These are phyloP conservation scores for Dryas integrifolia DNA, from an alignment of 331 rosid genomes.

Conservation along the genomic window DNA sequence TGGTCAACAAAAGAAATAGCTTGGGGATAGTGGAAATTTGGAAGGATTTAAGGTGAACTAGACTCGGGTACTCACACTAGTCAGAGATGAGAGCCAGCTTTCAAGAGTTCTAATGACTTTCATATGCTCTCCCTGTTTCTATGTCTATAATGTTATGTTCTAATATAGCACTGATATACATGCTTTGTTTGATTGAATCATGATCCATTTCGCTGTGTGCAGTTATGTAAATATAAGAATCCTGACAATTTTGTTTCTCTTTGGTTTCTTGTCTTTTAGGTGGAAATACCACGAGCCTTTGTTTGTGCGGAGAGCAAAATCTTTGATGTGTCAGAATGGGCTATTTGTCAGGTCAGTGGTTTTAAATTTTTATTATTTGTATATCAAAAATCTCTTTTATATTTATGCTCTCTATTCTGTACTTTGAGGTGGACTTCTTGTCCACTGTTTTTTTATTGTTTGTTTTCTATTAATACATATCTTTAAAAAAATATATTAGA, in stretches of 20 bases:
- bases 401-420: too few relatives aligned
- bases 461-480: too few relatives aligned
- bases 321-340: constrained; percentile 99
- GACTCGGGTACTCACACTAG: too few relatives aligned
- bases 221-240: not conserved
- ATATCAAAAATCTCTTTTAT: too few relatives aligned
- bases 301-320: constrained; percentile 98
- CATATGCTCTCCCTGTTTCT: not conserved
- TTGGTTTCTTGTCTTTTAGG: constrained; percentile 42
- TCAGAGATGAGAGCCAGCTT: not conserved
- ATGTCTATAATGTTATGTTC: not conserved
- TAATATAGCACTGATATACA: not conserved
- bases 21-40: not conserved
- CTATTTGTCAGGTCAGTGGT: constrained; percentile 88
- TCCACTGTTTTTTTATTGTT: too few relatives aligned
- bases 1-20: not conserved
- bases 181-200: not conserved
- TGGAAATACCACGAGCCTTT: constrained; percentile 95
- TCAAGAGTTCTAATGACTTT: not conserved
- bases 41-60: too few relatives aligned
- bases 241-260: not conserved
- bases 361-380: not conserved
- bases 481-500: not conserved
- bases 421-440: too few relatives aligned
- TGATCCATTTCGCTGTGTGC: not conserved